These are phyloP conservation scores for Lunularia cruciata DNA, from an alignment of 225 moss, liverwort and hornwort genomes.

Conservation along the genomic window DNA sequence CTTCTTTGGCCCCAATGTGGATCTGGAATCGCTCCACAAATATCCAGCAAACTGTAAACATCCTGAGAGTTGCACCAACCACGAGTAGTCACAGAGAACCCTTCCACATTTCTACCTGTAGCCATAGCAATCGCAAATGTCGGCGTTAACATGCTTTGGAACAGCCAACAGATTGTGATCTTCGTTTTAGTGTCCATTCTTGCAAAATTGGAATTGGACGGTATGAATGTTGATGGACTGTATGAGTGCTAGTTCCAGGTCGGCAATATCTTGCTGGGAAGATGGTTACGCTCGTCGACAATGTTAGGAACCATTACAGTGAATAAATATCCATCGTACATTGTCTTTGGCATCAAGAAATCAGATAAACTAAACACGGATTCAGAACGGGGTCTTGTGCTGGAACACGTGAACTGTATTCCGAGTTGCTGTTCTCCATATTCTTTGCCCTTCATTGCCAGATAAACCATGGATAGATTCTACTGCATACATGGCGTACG, in stretches of 20 bases:
- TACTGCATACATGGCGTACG: too few relatives aligned
- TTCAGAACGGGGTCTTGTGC: too few relatives aligned
- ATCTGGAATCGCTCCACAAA: not conserved
- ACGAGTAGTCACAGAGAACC: not conserved
- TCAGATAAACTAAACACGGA: too few relatives aligned
- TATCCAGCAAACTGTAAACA: not conserved
- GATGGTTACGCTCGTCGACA: not conserved
- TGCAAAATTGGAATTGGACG: not conserved
- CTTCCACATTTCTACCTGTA: not conserved
- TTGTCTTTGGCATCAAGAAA: not conserved
- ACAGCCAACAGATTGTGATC: not conserved
- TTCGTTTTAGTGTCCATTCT: not conserved
- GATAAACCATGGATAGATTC: too few relatives aligned
- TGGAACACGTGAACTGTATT: slow-evolving; percentile 2
- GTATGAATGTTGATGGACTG: not conserved
- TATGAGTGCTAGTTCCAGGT: not conserved
- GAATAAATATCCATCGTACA: not conserved
- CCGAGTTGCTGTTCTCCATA: not conserved
- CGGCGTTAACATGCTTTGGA: not conserved
- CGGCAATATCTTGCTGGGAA: not conserved
- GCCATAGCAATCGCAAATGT: not conserved
- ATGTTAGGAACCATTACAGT: not conserved
- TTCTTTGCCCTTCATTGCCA: too few relatives aligned
- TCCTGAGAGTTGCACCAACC: slow-evolving; percentile 4
- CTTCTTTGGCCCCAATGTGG: slow-evolving; percentile 2